These are phyloP conservation scores for Ophiostoma quercus DNA, from an alignment of 2,329 filamentous ascomycete genomes.

Conservation along the genomic window DNA sequence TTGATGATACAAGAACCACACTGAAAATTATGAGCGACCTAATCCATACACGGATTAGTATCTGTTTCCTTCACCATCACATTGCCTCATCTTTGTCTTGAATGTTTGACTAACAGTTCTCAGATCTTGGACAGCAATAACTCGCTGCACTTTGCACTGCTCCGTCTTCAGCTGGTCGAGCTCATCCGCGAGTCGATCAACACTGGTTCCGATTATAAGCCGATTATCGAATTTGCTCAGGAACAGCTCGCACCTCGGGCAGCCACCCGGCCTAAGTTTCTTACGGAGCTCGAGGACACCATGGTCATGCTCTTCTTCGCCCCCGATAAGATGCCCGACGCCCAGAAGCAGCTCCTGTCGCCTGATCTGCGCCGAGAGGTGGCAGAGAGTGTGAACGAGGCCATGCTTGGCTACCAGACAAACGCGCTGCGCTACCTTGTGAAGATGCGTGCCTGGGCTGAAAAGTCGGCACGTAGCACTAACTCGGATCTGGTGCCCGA, in stretches of 20 bases:
- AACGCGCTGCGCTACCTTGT: slow-evolving; percentile 74
- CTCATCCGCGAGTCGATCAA: slow-evolving; percentile 74
- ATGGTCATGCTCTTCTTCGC: slow-evolving; percentile 90
- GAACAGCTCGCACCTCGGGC: slow-evolving; percentile 82
- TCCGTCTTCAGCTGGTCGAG: slow-evolving; percentile 89
- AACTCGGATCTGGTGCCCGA: slow-evolving; percentile 39
- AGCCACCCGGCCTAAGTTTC: slow-evolving; percentile 71
- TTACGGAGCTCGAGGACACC: slow-evolving; percentile 82
- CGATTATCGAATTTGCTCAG: slow-evolving; percentile 81
- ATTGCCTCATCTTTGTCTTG: not conserved
- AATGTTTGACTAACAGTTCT: slow-evolving; percentile 31
- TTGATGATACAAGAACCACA: slow-evolving; percentile 83
- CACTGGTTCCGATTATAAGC: slow-evolving; percentile 65
- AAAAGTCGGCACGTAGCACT: slow-evolving; percentile 52
- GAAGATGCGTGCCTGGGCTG: slow-evolving; percentile 78
- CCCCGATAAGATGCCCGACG: slow-evolving; percentile 69
- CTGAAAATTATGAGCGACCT: slow-evolving; percentile 59
- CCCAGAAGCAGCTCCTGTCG: slow-evolving; percentile 70
- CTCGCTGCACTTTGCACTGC: slow-evolving; percentile 78
- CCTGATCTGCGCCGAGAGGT: slow-evolving; percentile 74
- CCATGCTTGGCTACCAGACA: slow-evolving; percentile 66
- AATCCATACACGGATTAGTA: slow-evolving; percentile 14
- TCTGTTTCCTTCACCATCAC: not conserved
- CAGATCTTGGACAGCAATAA: slow-evolving; percentile 84
- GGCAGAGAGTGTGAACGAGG: slow-evolving; percentile 84